Percentiles rank a stretch among this genome's conserved stretches.
Evolutionary conservation across 2,329 filamentous ascomycete species (phyloP).

Genomic region (Sclerotiophoma versabilis): DNA sequence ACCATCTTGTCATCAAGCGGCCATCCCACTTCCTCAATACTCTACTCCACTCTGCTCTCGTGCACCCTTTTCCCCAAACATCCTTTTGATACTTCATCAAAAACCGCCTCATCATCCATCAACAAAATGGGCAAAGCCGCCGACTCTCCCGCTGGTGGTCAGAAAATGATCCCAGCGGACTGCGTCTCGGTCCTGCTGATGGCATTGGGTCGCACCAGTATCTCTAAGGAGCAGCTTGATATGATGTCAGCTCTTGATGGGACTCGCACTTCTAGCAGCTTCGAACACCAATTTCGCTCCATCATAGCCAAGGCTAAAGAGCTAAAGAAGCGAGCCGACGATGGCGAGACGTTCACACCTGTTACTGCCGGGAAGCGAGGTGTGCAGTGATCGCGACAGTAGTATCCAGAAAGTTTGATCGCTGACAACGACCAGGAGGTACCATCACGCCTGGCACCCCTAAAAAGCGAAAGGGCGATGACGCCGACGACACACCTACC

Average conservation of each 20-base stretch:
- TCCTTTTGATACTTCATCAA: no score
- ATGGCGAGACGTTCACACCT: slow-evolving; percentile 33
- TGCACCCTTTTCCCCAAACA: not conserved
- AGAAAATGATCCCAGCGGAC: slow-evolving; percentile 32
- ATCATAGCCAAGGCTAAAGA: slow-evolving; percentile 36
- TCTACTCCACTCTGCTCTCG: not conserved
- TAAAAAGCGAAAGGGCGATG: slow-evolving; percentile 28
- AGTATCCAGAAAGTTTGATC: not conserved
- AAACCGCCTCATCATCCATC: not conserved
- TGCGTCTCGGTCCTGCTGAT: slow-evolving; percentile 35
- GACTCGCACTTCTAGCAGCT: slow-evolving; percentile 28
- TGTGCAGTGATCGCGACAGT: not conserved
- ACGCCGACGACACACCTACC: slow-evolving; percentile 18
- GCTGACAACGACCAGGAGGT: slow-evolving; percentile 17
- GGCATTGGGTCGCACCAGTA: slow-evolving; percentile 26
- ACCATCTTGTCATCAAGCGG: not conserved
- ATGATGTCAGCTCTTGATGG: slow-evolving; percentile 42
- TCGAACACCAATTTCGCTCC: slow-evolving; percentile 38
- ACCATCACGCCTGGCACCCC: slow-evolving; percentile 22
- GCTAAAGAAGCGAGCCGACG: slow-evolving; percentile 34
- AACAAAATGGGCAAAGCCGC: slow-evolving; percentile 26
- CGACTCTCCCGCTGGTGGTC: slow-evolving; percentile 6
- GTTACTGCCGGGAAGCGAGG: slow-evolving; percentile 36
- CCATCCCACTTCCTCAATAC: not conserved
- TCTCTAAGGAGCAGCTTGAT: slow-evolving; percentile 31